These are phyloP conservation scores for Colletotrichum cordylinicola DNA, from an alignment of 2,329 filamentous ascomycete species.

Conservation along the genomic window DNA sequence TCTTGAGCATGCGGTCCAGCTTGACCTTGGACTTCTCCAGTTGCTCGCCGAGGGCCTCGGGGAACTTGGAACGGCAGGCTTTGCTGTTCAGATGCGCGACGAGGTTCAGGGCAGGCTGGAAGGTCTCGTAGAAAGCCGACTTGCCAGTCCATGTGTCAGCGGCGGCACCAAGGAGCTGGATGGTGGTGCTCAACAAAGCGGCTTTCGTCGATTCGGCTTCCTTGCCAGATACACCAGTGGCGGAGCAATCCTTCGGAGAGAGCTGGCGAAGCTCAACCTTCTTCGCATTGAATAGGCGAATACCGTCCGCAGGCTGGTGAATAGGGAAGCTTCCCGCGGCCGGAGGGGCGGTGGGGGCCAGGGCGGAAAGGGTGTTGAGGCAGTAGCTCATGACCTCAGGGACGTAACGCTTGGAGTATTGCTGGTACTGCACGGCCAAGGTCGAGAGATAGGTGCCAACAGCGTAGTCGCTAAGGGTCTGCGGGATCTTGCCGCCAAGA, in stretches of 20 bases:
- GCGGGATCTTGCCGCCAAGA: constrained; percentile 77
- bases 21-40: constrained; percentile 49
- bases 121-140: constrained; percentile 79
- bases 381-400: constrained; percentile 87
- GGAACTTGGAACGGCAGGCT: constrained; percentile 55
- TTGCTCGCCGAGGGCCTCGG: constrained; percentile 44
- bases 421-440: constrained; percentile 82
- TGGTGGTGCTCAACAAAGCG: constrained; percentile 66
- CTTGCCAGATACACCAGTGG: constrained; percentile 27
- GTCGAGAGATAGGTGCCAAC: constrained; percentile 82
- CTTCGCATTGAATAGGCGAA: constrained; percentile 54
- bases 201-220: constrained; percentile 47
- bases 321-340: constrained; percentile 64
- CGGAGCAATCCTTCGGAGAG: constrained; percentile 62
- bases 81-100: constrained; percentile 67
- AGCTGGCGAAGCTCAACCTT: constrained; percentile 55
- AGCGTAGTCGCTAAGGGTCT: constrained; percentile 68
- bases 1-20: constrained; percentile 59
- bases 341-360: constrained; percentile 62
- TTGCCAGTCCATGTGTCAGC: constrained; percentile 77
- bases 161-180: constrained; percentile 70
- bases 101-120: constrained; percentile 66
- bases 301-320: constrained; percentile 57
- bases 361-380: constrained; percentile 72
- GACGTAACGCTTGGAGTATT: constrained; percentile 83